Percentiles rank a stretch among this genome's conserved stretches.
These are phyloP conservation scores for Talaromyces sp. DNA, from an alignment of 2,329 filamentous ascomycete species.

Conservation along the genomic window DNA sequence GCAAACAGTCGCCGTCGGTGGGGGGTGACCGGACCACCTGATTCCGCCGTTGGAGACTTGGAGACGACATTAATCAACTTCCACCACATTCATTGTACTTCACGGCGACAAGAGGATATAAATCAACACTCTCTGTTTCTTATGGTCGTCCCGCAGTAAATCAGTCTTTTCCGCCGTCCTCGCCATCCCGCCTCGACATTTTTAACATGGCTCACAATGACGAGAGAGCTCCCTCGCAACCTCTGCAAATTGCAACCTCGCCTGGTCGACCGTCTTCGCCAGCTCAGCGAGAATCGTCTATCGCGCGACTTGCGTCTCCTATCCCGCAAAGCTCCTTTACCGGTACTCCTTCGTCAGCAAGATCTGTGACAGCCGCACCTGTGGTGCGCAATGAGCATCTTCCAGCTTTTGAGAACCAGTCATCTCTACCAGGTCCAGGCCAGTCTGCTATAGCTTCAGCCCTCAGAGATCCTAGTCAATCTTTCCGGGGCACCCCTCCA, in stretches of 20 bases:
- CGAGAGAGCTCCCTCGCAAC: conserved; percentile 29
- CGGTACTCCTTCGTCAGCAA: conserved; percentile 17
- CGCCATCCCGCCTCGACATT: background rate
- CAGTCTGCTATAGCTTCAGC: conserved; percentile 84
- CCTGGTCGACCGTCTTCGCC: conserved; percentile 28
- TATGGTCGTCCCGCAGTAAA: background rate
- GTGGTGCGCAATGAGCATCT: conserved; percentile 53
- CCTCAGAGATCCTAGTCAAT: conserved; percentile 58
- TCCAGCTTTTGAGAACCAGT: conserved; percentile 52
- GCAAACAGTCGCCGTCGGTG: conserved; percentile 6
- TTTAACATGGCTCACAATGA: conserved; percentile 28
- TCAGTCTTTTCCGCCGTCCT: background rate
- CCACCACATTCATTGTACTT: background rate
- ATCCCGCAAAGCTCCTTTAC: conserved; percentile 41
- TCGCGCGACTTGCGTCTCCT: conserved; percentile 51
- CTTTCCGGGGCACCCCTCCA: conserved; percentile 36
- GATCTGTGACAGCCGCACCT: conserved; percentile 30
- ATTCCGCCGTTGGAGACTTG: background rate
- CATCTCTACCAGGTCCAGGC: conserved; percentile 67
- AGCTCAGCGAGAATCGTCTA: conserved; percentile 46
- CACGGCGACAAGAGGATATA: background rate
- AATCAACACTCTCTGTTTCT: background rate
- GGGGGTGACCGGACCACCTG: background rate
- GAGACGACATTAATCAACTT: background rate
- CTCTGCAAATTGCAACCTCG: conserved; percentile 27